Base-by-base conservation (phyloP, 2,329 filamentous ascomycete species). In the Plectosphaerella sp. region DNA sequence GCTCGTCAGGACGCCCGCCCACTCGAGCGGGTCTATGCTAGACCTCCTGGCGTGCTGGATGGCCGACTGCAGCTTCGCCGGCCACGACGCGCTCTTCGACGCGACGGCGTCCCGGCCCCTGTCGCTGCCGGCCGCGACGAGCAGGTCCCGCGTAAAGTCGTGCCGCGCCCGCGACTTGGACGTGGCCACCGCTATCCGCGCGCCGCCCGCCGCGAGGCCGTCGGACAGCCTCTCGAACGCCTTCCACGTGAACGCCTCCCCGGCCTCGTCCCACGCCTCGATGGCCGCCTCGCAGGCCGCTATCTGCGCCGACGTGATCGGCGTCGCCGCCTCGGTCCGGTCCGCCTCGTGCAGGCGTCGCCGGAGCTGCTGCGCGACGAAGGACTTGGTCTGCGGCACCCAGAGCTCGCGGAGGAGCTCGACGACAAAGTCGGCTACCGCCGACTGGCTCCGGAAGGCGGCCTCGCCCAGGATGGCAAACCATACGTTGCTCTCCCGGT, bases 381-480 rank as follows among this genome's bases (percentile, higher is more conserved):
- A 56, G 7, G 43, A 41, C 10, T 37, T 46, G 3, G 45, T 57
- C 45, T 57, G 7, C 5, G 33, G 53, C 7, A 57, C 24, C 52
- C 42, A 57, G 1, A 57, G 37, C 12, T 53, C 43, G 12, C 28
- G n/a, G 35, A 57, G 18, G n/a, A 57, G 41, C 48, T 52, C 20
- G 8, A 45, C 6, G 2, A 52, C 6, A 25, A 55, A 52, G 28
- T 42, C 16, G 1, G 24, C 12, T 2, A 47, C n/a, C 9, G 50
- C 28, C 5, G 36, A 20, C 39, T 33, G 14, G 18, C 25, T 28
- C 20, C 6, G 7, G 18, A 52, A 47, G 2, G 45, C 14, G 12
- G 5, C 14, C 16, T 37, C 10, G 11, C 25, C 39, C 2, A 52
- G 35, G 10, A 22, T 10, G 4, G 16, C 14, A 14, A 52, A 52